Evolutionary conservation across 139 green algal species (phyloP).

Genomic region (Spirogloea muscicola): DNA sequence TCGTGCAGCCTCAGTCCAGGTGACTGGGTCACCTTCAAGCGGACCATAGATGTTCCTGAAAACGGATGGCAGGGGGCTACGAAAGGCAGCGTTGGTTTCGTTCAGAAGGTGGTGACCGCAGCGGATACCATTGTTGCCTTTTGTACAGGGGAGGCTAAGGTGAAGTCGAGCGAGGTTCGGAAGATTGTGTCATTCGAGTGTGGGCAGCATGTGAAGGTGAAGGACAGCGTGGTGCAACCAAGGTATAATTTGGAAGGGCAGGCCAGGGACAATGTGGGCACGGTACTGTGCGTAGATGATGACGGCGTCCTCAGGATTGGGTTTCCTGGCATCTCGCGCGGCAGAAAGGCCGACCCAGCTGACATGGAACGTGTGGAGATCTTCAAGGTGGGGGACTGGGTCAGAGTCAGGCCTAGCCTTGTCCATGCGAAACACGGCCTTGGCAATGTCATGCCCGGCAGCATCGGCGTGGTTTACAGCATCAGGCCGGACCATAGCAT

Average conservation of each 20-base stretch:
- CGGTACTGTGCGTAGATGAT: constrained; percentile 22
- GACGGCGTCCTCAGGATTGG: constrained; percentile 16
- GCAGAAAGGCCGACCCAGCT: constrained; percentile 19
- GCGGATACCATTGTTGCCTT: constrained; percentile 5
- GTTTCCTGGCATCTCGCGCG: constrained; percentile 3
- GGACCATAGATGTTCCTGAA: constrained; percentile 8
- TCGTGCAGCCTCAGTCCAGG: not conserved
- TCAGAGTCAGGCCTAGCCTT: constrained; percentile 12
- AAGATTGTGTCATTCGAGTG: constrained; percentile 22
- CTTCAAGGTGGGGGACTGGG: constrained; percentile 24
- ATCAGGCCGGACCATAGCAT: constrained; percentile 14
- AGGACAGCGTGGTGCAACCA: constrained; percentile 4
- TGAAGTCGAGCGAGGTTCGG: not conserved
- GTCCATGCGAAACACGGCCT: constrained; percentile 8
- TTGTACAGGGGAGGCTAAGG: not conserved
- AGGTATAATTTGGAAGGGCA: constrained; percentile 20
- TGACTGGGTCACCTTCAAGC: constrained; percentile 23
- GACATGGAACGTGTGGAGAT: constrained; percentile 24
- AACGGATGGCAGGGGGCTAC: constrained; percentile 3
- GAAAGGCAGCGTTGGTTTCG: constrained; percentile 1
- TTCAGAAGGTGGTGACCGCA: constrained; percentile 1
- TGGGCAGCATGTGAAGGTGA: constrained; percentile 21
- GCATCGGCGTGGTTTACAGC: constrained; percentile 28
- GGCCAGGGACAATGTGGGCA: not conserved
- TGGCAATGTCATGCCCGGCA: constrained; percentile 12